These are phyloP conservation scores for Fagus sylvatica DNA, from an alignment of 306 rosid species.

Conservation along the genomic window DNA sequence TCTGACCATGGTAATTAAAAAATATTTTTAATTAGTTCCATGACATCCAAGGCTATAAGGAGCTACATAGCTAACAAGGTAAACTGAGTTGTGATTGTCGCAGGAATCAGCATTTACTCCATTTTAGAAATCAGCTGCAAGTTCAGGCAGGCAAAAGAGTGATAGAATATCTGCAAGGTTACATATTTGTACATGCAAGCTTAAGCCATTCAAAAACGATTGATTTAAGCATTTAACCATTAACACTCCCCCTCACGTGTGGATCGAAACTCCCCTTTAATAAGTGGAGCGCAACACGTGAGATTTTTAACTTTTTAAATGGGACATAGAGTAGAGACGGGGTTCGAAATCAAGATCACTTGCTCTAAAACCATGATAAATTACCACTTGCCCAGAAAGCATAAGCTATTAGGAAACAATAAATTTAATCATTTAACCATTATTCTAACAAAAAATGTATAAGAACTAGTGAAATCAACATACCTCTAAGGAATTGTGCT, in stretches of 20 bases:
- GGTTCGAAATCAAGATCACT: neutral
- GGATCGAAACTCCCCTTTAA: too few species aligned
- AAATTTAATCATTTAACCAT: neutral
- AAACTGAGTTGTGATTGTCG: neutral
- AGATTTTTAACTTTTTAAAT: too few species aligned
- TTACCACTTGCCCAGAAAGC: neutral
- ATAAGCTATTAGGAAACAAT: neutral
- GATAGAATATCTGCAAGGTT: neutral
- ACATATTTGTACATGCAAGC: neutral
- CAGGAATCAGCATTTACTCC: neutral
- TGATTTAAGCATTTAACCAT: neutral
- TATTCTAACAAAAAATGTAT: neutral
- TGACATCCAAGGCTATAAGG: neutral
- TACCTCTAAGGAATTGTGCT: constrained; percentile 84
- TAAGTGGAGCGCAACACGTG: too few species aligned
- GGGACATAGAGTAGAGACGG: too few species aligned
- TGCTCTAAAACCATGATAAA: too few species aligned
- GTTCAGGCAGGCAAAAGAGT: neutral
- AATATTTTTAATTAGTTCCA: neutral
- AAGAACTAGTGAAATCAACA: constrained; percentile 26
- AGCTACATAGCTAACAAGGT: neutral
- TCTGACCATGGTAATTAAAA: neutral
- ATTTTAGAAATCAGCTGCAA: neutral
- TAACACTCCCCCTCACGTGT: too few species aligned
- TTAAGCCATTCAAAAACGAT: neutral